Conservation (phyloP, 1,139 yeast genomes). For the Debaryomyces robertsiae region DNA sequence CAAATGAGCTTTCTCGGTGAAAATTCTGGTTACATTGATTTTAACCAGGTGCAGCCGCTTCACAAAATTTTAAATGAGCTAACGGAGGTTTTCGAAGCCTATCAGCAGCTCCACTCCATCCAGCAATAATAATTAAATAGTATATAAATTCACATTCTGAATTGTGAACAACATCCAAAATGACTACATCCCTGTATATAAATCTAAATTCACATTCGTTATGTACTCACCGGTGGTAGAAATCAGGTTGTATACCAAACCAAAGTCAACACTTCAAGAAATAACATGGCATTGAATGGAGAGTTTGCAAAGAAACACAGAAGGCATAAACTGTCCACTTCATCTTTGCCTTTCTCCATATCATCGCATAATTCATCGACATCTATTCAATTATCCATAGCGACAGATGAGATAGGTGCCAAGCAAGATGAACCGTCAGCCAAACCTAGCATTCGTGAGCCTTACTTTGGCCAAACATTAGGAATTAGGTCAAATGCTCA, state of each 20-base stretch:
- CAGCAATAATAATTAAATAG: constrained; percentile 2
- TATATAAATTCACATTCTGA: too few species aligned
- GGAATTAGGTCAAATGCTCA: constrained; percentile 26
- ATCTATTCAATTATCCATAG: constrained; percentile 6
- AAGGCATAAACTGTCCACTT: constrained; percentile 12
- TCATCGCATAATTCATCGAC: constrained; percentile 10
- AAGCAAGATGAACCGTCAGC: constrained; percentile 2
- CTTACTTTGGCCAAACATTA: constrained; percentile 31
- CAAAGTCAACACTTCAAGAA: too few species aligned
- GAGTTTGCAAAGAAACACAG: constrained; percentile 11
- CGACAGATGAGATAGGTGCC: not conserved
- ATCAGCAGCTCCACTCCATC: constrained; percentile 11
- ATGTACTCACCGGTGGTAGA: too few species aligned
- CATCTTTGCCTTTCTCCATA: constrained; percentile 11
- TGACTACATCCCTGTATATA: too few species aligned
- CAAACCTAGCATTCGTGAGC: constrained; percentile 30
- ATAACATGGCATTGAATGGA: constrained; percentile 1
- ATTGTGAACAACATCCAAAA: not conserved
- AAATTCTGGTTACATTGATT: constrained; percentile 26
- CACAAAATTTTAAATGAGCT: constrained; percentile 32
- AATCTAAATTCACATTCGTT: too few species aligned
- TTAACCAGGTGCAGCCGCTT: constrained; percentile 26
- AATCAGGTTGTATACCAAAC: not conserved
- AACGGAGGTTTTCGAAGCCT: constrained; percentile 16
- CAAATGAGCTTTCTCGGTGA: constrained; percentile 30